These are phyloP conservation scores for Citrus cavaleriei DNA, from an alignment of 345 rosid genomes.

Conservation along the genomic window DNA sequence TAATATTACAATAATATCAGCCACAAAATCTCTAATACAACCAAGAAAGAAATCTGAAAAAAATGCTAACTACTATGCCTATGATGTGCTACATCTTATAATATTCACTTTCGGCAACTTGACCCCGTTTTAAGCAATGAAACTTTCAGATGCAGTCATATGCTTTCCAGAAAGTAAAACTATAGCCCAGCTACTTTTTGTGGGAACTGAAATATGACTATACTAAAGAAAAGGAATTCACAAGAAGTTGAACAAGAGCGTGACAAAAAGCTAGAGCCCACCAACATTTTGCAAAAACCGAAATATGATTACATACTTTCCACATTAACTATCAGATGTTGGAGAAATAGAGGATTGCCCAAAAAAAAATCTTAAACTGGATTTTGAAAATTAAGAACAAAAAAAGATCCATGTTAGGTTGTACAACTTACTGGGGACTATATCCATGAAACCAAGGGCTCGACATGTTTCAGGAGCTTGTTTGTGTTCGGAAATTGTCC, in stretches of 20 bases:
- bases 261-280: not conserved
- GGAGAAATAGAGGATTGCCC: not conserved
- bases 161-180: not conserved
- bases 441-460: conserved; percentile 28
- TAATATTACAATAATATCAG: too few relatives aligned
- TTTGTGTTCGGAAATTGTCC: conserved; percentile 15
- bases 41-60: too few relatives aligned
- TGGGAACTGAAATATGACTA: not conserved
- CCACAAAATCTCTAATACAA: too few relatives aligned
- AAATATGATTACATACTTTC: not conserved
- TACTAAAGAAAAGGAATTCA: too few relatives aligned
- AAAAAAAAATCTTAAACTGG: not conserved
- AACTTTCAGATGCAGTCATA: too few relatives aligned
- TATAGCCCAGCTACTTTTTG: not conserved
- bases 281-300: not conserved
- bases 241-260: too few relatives aligned
- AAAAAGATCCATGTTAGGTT: not conserved
- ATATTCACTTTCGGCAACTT: not conserved
- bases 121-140: not conserved
- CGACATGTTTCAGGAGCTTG: conserved; percentile 28
- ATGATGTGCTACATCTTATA: too few relatives aligned
- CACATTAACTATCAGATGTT: not conserved
- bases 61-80: too few relatives aligned
- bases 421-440: conserved; percentile 25
- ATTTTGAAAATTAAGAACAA: not conserved